Base-by-base conservation (phyloP, 2,329 filamentous ascomycete genomes). In the Beauveria sp. region DNA sequence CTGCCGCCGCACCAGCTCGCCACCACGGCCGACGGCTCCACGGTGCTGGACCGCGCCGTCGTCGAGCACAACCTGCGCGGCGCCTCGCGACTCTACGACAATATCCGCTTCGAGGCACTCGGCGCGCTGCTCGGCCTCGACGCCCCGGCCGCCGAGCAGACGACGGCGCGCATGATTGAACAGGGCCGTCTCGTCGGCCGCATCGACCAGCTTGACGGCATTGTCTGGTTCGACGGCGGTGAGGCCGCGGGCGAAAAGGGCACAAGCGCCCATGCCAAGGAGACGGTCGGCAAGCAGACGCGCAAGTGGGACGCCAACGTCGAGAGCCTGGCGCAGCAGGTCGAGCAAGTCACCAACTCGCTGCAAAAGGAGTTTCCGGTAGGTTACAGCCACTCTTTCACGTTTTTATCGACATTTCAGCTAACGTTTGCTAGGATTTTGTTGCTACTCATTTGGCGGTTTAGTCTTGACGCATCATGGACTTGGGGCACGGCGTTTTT, bases 51-150 rank as follows among this genome's bases (percentile, higher is more conserved):
- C 69, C 93, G 91, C 73, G 95, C 95, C 7, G 91, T 99, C 10
- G 87, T 97, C 20, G 95, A 99, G 77, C 95, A 99, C 77, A 99
- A 99, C 72, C 80, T 99, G 18, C 85, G 97, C 24, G 92, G 88
- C 22, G 90, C 89, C 1, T 96, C 91, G 51, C 83, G 86, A 53
- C 77, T 95, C 18, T 95, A 92, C 73, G 84, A 80, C 68, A 93
- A 93, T 71, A 93, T 93, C 64, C 80, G 81, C 4, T 86, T 91
- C 66, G 87, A 89, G 62, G 86, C 87, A 28, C 81, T 99, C 1
- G 95, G 88, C 0, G 77, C 81, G 45, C 81, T 97, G 43, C 79
- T 99, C 16, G 92, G 90, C 0, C 81, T 97, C 5, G 85, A 90
- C 62, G 85, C 85, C 0, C 89, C 90, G 57, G 89, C 87, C 72